Evolutionary conservation across 768 basidiomycete species (phyloP).

Genomic region (Lactarius tabidus): DNA sequence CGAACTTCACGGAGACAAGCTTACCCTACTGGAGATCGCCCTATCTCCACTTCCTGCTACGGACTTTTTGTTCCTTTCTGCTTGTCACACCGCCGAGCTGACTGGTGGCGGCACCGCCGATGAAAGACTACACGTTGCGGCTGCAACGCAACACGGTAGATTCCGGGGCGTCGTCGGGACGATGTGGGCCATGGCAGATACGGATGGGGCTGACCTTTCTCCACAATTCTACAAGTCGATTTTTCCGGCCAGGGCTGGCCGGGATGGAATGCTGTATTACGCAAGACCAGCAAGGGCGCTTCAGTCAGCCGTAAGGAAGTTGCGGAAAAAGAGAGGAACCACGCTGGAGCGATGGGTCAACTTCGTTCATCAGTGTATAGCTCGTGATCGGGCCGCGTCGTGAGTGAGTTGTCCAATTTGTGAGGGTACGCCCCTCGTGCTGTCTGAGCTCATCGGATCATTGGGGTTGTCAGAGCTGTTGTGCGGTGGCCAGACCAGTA

Average conservation of each 20-base stretch:
- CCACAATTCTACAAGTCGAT: not conserved
- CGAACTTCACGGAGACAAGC: not conserved
- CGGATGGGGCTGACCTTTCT: not conserved
- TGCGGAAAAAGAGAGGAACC: not conserved
- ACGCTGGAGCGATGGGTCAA: not conserved
- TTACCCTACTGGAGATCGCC: not conserved
- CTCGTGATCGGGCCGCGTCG: not conserved
- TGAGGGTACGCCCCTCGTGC: not conserved
- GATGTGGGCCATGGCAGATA: not conserved
- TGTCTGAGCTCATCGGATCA: too few species aligned
- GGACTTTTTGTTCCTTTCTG: not conserved
- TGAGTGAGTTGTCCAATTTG: not conserved
- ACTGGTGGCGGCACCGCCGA: not conserved
- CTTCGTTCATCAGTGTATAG: not conserved
- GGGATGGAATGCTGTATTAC: not conserved
- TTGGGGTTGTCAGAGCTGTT: too few species aligned
- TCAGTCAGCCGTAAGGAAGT: not conserved
- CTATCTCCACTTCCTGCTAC: not conserved
- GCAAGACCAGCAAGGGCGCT: not conserved
- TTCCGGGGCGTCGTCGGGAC: not conserved
- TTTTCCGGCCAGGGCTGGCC: not conserved
- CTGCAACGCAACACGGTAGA: not conserved
- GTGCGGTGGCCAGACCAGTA: too few species aligned
- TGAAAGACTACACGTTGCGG: not conserved
- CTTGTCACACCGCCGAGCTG: not conserved